phyloP scores from a whole-genome alignment of 1,139 yeast species.

The Sugiyamaella xylanicola region DNA sequence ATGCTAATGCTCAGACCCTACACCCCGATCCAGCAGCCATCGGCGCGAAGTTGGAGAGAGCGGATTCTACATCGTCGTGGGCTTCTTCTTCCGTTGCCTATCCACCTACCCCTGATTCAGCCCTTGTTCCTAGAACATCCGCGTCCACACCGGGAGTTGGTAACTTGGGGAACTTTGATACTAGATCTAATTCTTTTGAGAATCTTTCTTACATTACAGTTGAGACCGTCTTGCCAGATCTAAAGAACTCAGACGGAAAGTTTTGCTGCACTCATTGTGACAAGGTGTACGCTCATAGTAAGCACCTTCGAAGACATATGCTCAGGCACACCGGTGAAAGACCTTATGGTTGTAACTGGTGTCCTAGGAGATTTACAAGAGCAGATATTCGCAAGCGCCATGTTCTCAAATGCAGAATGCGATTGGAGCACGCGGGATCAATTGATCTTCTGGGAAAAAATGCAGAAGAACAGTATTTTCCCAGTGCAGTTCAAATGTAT shows the following conservation, averaged over 20 bases:
- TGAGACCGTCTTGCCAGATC: slow-evolving; percentile 18
- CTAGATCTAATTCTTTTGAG: neutral
- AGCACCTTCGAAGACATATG: slow-evolving; percentile 41
- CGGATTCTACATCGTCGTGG: slow-evolving; percentile 19
- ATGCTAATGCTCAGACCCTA: neutral
- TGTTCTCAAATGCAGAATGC: slow-evolving; percentile 29
- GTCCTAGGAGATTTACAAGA: slow-evolving; percentile 34
- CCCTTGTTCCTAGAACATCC: neutral
- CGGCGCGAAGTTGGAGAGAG: slow-evolving; percentile 16
- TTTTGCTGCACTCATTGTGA: slow-evolving; percentile 37
- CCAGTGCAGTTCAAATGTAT: neutral
- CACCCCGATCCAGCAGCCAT: slow-evolving; percentile 7
- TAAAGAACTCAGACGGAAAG: slow-evolving; percentile 34
- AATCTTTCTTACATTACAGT: slow-evolving; percentile 13
- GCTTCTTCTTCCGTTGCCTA: slow-evolving; percentile 11
- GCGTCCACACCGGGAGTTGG: slow-evolving; percentile 3
- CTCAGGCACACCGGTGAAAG: slow-evolving; percentile 39
- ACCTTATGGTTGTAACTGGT: slow-evolving; percentile 36
- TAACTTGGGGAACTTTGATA: neutral
- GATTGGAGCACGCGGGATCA: neutral
- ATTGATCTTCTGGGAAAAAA: neutral
- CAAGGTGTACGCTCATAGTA: slow-evolving; percentile 38
- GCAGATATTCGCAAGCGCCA: slow-evolving; percentile 39
- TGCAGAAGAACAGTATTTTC: neutral
- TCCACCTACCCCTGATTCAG: slow-evolving; percentile 20